Conservation (phyloP, 805 yeast genomes). For the Candida morakotiae region DNA sequence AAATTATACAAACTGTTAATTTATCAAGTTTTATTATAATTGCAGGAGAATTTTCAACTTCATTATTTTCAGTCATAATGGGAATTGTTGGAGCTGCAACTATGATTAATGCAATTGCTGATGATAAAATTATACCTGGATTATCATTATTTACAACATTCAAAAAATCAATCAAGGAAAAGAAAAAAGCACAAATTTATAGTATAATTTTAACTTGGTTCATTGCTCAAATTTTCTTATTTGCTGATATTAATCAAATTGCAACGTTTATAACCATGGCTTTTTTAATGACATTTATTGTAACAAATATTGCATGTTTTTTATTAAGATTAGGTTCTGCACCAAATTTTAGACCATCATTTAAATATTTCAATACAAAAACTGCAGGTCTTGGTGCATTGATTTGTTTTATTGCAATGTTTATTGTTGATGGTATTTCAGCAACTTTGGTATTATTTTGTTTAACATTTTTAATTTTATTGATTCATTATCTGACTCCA, state of each 20-base stretch:
- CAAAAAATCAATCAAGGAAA: conserved; percentile 38
- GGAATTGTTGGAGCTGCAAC: conserved; percentile 96
- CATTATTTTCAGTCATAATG: conserved; percentile 88
- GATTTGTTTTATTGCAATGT: conserved; percentile 78
- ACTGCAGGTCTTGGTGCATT: conserved; percentile 80
- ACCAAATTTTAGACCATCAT: conserved; percentile 97
- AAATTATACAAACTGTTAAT: conserved; percentile 79
- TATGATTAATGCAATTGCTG: conserved; percentile 84
- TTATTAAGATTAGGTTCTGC: conserved; percentile 84
- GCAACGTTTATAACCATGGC: conserved; percentile 98
- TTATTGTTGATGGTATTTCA: conserved; percentile 86
- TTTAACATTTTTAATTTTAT: conserved; percentile 59
- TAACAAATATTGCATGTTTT: conserved; percentile 91
- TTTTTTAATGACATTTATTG: conserved; percentile 90
- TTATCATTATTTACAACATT: conserved; percentile 45
- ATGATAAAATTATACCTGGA: conserved; percentile 85
- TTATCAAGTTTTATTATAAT: conserved; percentile 64
- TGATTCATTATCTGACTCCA: conserved; percentile 87
- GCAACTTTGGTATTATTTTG: conserved; percentile 73
- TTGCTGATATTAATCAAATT: conserved; percentile 89
- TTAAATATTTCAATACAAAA: conserved; percentile 74
- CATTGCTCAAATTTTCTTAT: conserved; percentile 76
- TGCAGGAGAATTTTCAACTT: conserved; percentile 88
- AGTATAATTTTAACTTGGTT: conserved; percentile 77
- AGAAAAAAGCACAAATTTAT: conserved; percentile 53